phyloP scores from a whole-genome alignment of 75 land plant genomes.

The Sequoia sempervirens region DNA sequence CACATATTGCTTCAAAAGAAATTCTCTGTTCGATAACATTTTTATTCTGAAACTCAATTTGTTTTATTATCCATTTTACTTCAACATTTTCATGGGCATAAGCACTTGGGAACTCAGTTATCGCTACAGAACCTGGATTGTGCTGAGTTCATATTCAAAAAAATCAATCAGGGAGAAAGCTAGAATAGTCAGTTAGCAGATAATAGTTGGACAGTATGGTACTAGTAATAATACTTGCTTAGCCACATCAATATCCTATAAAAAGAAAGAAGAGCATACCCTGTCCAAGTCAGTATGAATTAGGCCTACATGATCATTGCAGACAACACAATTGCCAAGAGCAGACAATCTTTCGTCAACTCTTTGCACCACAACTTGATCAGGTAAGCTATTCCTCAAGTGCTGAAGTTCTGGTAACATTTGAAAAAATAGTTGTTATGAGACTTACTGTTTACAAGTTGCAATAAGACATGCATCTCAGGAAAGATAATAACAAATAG shows the following conservation, averaged over 20 bases:
- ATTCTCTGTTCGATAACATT: background rate
- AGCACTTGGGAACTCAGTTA: background rate
- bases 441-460: background rate
- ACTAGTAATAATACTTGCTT: background rate
- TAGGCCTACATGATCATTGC: constrained; percentile 95
- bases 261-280: constrained; percentile 33
- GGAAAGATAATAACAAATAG: background rate
- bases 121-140: background rate
- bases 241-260: background rate
- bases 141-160: background rate
- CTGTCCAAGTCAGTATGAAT: constrained; percentile 91
- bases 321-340: constrained; percentile 87
- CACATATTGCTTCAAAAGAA: background rate
- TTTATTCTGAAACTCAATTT: background rate
- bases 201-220: background rate
- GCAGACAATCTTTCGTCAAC: constrained; percentile 89
- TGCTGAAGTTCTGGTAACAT: constrained; percentile 70
- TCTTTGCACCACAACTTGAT: constrained; percentile 88
- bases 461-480: background rate
- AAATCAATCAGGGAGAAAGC: background rate
- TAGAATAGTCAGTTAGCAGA: background rate
- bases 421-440: background rate
- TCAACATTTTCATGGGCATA: background rate
- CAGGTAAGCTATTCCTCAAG: constrained; percentile 85
- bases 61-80: background rate